Percentiles rank a stretch among this genome's conserved stretches.
phyloP scores from a whole-genome alignment of 2,329 filamentous ascomycete genomes.

The Lasiodiplodia theobromae region DNA sequence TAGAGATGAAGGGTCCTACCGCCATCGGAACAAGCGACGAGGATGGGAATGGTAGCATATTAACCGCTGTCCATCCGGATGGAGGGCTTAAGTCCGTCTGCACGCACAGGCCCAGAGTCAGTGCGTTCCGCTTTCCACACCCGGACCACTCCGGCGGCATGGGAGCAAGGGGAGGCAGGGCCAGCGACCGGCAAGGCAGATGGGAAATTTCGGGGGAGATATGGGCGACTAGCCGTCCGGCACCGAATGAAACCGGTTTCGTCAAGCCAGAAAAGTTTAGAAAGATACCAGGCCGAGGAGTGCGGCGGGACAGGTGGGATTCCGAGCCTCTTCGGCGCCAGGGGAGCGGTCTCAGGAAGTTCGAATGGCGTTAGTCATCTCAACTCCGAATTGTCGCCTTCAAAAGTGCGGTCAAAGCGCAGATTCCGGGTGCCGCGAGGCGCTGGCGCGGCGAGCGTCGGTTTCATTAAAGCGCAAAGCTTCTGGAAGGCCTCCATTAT shows the following conservation, averaged over 20 bases:
- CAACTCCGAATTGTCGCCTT: conserved; percentile 20
- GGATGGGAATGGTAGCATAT: conserved; percentile 15
- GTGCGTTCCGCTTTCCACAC: conserved; percentile 21
- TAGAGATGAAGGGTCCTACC: conserved; percentile 19
- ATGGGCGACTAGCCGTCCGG: conserved; percentile 1
- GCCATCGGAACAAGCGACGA: conserved; percentile 6
- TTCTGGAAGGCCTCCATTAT: conserved; percentile 22
- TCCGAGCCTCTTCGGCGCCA: background rate
- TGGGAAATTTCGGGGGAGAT: conserved; percentile 16
- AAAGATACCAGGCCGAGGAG: background rate
- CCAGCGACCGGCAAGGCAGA: conserved; percentile 13
- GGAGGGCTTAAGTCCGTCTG: conserved; percentile 25
- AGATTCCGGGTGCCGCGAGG: conserved; percentile 23
- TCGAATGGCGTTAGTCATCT: conserved; percentile 3
- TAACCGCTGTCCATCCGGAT: conserved; percentile 16
- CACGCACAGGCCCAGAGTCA: conserved; percentile 19
- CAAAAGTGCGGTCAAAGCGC: conserved; percentile 25
- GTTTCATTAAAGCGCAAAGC: conserved; percentile 21
- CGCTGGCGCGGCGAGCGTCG: conserved; percentile 20
- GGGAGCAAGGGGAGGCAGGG: conserved; percentile 8
- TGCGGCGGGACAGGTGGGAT: background rate
- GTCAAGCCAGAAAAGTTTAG: conserved; percentile 1
- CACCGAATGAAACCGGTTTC: conserved; percentile 11
- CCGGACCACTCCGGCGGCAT: conserved; percentile 23
- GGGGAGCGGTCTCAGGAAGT: background rate